phyloP scores from a whole-genome alignment of 768 basidiomycete species.

The Basidioascus undulatus region DNA sequence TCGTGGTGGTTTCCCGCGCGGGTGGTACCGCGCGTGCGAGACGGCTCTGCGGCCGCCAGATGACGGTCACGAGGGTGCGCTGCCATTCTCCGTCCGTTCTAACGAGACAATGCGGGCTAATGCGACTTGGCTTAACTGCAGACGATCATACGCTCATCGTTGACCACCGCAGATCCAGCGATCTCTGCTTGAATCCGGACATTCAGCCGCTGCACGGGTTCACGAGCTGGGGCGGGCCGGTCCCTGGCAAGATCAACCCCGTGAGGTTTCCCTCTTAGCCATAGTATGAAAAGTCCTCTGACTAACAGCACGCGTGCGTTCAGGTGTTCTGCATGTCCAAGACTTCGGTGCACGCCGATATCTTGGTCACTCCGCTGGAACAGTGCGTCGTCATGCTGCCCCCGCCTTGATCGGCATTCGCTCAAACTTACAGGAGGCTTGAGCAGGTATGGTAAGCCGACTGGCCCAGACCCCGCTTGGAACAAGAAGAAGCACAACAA shows the following conservation, averaged over 20 bases:
- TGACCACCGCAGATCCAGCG: constrained; percentile 15
- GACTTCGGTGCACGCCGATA: constrained; percentile 60
- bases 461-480: constrained; percentile 86
- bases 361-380: constrained; percentile 87
- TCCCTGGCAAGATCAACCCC: constrained; percentile 13
- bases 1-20: no score
- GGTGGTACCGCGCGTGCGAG: constrained; percentile 2
- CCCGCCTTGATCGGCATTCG: no score
- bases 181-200: constrained; percentile 20
- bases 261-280: no score
- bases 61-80: neutral
- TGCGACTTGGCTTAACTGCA: constrained; percentile 4
- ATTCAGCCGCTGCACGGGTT: constrained; percentile 18
- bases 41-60: neutral
- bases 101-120: constrained; percentile 1
- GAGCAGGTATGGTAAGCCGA: no score
- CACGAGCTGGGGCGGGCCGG: constrained; percentile 12
- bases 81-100: neutral
- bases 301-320: constrained; percentile 13
- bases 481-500: constrained; percentile 53
- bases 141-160: constrained; percentile 16
- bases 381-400: constrained; percentile 61
- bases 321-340: constrained; percentile 86
- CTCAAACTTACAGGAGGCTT: no score
- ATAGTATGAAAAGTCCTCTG: neutral